Percentiles rank a stretch among this genome's conserved stretches.
Evolutionary conservation across 2,329 filamentous ascomycete genomes (phyloP).

Genomic region (Paecilomyces sp.): DNA sequence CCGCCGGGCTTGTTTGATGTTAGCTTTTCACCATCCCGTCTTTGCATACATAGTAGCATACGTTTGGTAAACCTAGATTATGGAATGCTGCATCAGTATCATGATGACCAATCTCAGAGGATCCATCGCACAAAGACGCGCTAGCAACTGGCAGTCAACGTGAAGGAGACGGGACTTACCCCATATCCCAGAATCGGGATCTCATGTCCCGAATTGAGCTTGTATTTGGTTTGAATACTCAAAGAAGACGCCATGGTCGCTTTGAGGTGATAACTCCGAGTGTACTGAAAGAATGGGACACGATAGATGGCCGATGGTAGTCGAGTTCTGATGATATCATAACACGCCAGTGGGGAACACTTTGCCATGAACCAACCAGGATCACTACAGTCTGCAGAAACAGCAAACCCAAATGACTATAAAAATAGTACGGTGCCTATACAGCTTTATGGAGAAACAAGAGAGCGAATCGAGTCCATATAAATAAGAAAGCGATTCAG

Average conservation of each 20-base stretch:
- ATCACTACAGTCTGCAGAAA: neutral
- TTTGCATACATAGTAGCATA: conserved; percentile 9
- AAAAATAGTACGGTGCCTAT: neutral
- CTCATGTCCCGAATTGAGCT: conserved; percentile 53
- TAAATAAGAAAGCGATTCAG: too few species aligned
- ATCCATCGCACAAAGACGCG: neutral
- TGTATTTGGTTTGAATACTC: conserved; percentile 34
- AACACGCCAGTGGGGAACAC: neutral
- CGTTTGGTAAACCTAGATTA: conserved; percentile 32
- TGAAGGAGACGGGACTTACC: conserved; percentile 30
- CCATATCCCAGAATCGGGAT: conserved; percentile 56
- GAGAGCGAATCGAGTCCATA: neutral
- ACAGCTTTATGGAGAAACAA: neutral
- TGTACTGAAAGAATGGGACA: neutral
- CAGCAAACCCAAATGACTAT: neutral
- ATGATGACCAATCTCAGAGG: neutral
- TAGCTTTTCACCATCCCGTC: neutral
- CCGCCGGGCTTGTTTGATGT: conserved; percentile 40
- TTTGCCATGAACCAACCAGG: neutral
- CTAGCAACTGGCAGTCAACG: neutral
- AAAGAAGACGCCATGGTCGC: conserved; percentile 10
- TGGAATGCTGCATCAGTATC: neutral
- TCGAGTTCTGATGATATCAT: neutral
- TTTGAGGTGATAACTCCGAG: neutral
- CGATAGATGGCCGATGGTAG: neutral